Base-by-base conservation (phyloP, 257 asterid genomes). In the Knoxia roxburghii region DNA sequence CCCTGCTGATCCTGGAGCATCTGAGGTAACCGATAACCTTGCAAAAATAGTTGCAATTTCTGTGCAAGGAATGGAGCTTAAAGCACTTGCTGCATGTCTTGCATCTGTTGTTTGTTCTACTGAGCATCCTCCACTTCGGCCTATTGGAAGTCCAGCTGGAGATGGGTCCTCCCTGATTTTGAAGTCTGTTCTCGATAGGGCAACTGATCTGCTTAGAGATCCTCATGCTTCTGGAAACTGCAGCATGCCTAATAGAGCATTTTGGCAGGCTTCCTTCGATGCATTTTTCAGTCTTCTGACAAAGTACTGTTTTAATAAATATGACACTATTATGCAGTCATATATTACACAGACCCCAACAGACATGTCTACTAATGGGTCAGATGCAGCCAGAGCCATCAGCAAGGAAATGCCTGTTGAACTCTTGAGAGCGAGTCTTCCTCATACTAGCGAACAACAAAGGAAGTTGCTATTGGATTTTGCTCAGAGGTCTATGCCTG, bases 221-320 rank as follows among this genome's bases (percentile, higher is more conserved):
- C 78, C 81, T 45, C 78, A 63, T 45, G 75, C 74, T 55, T 57
- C 78, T 56, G 73, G 74, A 64, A 73, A 30, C 75, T 82, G 77
- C 71, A 76, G 75, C 58, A 33, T 76, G 74, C 72, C 86, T 15
- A 78, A 76, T 67, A 81, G 72, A 32, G 77, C 74, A 61, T 78
- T 82, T 68, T 82, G 86, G 86, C 84, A 79, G 54, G 86, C 86
- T 59, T 82, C 84, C 23, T 82, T 82, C 61, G 84, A 82, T 66
- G 84, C 78, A 12, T 79, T 78, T 71, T 82, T 82, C 26, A 76
- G 71, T 40, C 77, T 78, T 37, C 74, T 82, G 50, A 74, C 73
- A 15, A 82, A 76, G 69, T 71, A 79, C 61, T 82, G 86, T 41
- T 72, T 76, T 58, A 76, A 70, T 50, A 82, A 82, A 46, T 78